These are phyloP conservation scores for Dovyalis caffra DNA, from an alignment of 345 rosid genomes.

Conservation along the genomic window DNA sequence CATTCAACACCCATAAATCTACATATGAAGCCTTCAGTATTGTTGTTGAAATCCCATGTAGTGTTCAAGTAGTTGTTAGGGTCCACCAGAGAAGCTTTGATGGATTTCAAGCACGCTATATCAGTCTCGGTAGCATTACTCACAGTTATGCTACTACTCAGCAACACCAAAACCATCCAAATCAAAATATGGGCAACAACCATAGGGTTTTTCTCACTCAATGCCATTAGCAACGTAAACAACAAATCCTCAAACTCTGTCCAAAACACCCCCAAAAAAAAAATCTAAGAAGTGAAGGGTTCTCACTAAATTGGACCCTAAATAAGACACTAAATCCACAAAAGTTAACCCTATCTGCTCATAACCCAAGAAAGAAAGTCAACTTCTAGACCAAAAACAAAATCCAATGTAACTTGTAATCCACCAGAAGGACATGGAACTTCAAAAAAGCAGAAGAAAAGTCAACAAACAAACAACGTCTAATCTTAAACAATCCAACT, in stretches of 20 bases:
- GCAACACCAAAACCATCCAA: slow-evolving; percentile 34
- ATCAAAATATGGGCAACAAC: neutral
- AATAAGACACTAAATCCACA: neutral
- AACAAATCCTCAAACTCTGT: neutral
- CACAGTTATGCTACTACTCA: slow-evolving; percentile 26
- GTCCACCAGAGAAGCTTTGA: slow-evolving; percentile 41
- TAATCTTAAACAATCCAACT: neutral
- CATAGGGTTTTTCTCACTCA: neutral
- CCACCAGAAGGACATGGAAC: neutral
- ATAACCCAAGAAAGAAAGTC: neutral
- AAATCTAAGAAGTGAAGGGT: neutral
- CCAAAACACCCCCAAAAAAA: neutral
- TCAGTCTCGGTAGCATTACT: slow-evolving; percentile 42
- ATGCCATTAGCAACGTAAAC: neutral
- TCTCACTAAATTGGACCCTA: neutral
- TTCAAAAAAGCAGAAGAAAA: neutral
- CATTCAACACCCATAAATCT: slow-evolving; percentile 75
- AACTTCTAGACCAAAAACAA: neutral
- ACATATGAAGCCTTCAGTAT: slow-evolving; percentile 65
- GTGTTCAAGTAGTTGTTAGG: slow-evolving; percentile 43
- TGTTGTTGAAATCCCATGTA: slow-evolving; percentile 61
- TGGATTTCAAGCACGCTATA: slow-evolving; percentile 48
- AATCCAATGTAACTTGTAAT: neutral
- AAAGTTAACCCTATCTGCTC: no score
- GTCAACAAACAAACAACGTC: neutral